Evolutionary conservation across 768 basidiomycete species (phyloP).

Genomic region (Botryobasidium botryosum): DNA sequence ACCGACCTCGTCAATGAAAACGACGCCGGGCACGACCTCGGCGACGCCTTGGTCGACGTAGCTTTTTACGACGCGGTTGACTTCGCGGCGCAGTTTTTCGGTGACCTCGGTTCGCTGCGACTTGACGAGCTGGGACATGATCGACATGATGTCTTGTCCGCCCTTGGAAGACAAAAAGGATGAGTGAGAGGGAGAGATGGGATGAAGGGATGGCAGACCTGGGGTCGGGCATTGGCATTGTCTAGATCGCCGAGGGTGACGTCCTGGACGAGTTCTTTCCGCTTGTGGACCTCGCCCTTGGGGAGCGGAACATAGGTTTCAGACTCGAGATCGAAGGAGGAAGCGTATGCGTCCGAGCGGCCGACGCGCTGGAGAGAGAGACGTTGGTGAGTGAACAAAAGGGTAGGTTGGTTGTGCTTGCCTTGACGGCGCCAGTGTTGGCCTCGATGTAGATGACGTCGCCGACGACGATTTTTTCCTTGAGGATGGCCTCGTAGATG

Average conservation of each 20-base stretch:
- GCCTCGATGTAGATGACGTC: slow-evolving; percentile 94
- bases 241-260: slow-evolving; percentile 91
- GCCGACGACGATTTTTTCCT: slow-evolving; percentile 91
- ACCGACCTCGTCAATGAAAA: slow-evolving; percentile 94
- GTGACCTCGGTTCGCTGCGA: slow-evolving; percentile 91
- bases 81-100: slow-evolving; percentile 86
- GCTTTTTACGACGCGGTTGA: slow-evolving; percentile 92
- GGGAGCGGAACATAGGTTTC: slow-evolving; percentile 97
- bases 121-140: slow-evolving; percentile 82
- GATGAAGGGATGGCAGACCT: slow-evolving; percentile 22
- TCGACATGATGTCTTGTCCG: slow-evolving; percentile 97
- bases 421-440: slow-evolving; percentile 91
- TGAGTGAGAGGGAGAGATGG: background rate
- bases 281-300: slow-evolving; percentile 91
- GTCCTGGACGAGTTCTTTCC: slow-evolving; percentile 89
- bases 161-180: slow-evolving; percentile 23
- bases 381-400: background rate
- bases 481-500: slow-evolving; percentile 93
- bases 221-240: slow-evolving; percentile 89
- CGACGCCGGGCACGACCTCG: slow-evolving; percentile 92
- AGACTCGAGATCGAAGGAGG: slow-evolving; percentile 92
- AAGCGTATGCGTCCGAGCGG: slow-evolving; percentile 91
- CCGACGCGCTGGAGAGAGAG: slow-evolving; percentile 60
- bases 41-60: slow-evolving; percentile 98
- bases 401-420: slow-evolving; percentile 17